Evolutionary conservation across 768 basidiomycete species (phyloP).

Genomic region (Auricularia sp.): DNA sequence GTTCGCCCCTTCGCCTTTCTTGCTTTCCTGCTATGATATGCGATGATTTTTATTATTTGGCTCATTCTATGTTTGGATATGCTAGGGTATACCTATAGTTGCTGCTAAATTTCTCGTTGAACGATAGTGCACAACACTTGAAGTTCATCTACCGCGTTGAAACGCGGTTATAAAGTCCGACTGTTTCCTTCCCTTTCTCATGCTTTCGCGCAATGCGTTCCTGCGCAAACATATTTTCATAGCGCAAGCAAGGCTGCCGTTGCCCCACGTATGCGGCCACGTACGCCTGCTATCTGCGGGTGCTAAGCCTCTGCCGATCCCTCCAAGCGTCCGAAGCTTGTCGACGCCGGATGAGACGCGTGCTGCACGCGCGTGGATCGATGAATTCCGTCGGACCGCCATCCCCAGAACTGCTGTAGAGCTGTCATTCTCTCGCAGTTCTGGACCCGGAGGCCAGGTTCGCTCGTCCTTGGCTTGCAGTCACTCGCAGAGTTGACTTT

Average conservation of each 20-base stretch:
- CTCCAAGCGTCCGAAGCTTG: conserved; percentile 10
- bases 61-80: too few species aligned
- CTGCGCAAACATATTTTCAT: too few species aligned
- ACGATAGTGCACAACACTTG: too few species aligned
- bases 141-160: too few species aligned
- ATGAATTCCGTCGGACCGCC: conserved; percentile 31
- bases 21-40: too few species aligned
- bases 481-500: not conserved
- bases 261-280: not conserved
- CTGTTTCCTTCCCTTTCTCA: too few species aligned
- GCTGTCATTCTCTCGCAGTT: conserved; percentile 64
- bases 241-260: too few species aligned
- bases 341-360: conserved; percentile 31
- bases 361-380: conserved; percentile 46
- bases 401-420: conserved; percentile 49
- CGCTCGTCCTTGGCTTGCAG: conserved; percentile 7
- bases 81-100: too few species aligned
- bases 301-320: not conserved
- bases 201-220: too few species aligned
- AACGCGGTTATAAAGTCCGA: too few species aligned
- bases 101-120: too few species aligned
- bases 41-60: too few species aligned
- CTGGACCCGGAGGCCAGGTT: conserved; percentile 80
- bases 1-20: not conserved
- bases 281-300: not conserved